Evolutionary conservation across 225 moss, liverwort and hornwort genomes (phyloP), one percentile per base, ranked within the genome.

Genomic region (Takakia lepidozioides): DNA sequence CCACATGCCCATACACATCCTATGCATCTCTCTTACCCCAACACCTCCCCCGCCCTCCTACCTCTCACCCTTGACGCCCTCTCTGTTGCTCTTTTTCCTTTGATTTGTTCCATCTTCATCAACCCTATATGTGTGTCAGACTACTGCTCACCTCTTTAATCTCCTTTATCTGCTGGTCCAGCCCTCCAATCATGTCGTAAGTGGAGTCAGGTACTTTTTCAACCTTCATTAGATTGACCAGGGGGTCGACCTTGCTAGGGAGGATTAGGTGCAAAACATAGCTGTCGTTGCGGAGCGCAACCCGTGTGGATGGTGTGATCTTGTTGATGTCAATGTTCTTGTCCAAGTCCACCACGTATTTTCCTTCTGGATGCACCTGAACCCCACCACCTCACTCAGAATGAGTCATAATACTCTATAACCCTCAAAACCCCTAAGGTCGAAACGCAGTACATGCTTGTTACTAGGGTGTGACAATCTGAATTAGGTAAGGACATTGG

Each of bases 151-250:
- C 90, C 87, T 98, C 98, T 53, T 98, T 98, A 21, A 91, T 98
- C 59, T 98, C 98, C 54, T 91, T 98, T 17, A 98, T 98, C 64
- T 91, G 98, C 60, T 98, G 91, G 52, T 98, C 91, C 22, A 98
- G 87, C 39, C 98, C 91, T 75, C 91, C 91, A 65, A 98, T 98
- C 87, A 91, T 91, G 57, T 91, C 98, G 53, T 98, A 98, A 0
- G 98, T 98, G 25, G 91, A 98, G 64, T 98, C 91, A 19, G 98
- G 98, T 46, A 91, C 98, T 57, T 98, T 98, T 59, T 98, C 98
- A 60, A 98, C 98, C 63, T 98, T 98, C 98, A 98, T 98, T 52
- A 98, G 59, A 70, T 91, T 98, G 35, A 98, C 87, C 45, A 98
- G 71, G 9, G 91, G 91, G 55, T 98, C 98, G 32, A 98, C 98